Conservation (phyloP, 768 basidiomycete genomes). For the Collybiopsis confluens region DNA sequence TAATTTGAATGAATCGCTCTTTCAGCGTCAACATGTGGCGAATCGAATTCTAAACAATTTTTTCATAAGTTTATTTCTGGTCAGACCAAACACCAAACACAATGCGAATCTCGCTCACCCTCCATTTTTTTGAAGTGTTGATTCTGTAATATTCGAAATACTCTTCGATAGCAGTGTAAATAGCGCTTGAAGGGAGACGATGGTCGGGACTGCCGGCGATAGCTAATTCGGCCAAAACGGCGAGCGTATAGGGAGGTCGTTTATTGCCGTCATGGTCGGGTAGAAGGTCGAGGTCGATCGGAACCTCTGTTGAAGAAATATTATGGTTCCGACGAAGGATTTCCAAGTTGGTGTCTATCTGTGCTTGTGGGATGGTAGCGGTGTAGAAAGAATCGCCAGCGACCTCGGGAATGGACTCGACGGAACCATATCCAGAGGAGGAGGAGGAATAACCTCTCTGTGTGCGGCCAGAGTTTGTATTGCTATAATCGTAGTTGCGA, state of each 20-base stretch:
- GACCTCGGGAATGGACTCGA: background rate
- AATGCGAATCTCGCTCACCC: conserved; percentile 32
- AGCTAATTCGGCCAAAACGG: conserved; percentile 48
- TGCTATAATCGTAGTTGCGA: too few species aligned
- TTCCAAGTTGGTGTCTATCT: background rate
- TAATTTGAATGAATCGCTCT: conserved; percentile 38
- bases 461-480: background rate
- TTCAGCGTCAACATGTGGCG: conserved; percentile 8
- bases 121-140: conserved; percentile 43
- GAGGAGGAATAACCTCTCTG: background rate
- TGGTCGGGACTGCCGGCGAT: conserved; percentile 56
- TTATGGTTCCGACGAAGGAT: conserved; percentile 27
- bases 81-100: background rate
- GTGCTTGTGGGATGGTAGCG: too few species aligned
- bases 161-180: conserved; percentile 49
- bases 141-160: conserved; percentile 52
- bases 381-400: too few species aligned
- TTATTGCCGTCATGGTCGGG: background rate
- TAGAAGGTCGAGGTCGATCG: conserved; percentile 26
- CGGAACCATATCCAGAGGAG: background rate
- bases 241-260: conserved; percentile 13
- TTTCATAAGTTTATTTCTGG: background rate
- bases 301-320: conserved; percentile 22
- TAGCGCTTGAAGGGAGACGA: conserved; percentile 58
- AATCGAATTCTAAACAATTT: background rate